A percentile compares a stretch with the other conserved stretches of the same genome.
These are phyloP conservation scores for Lachnellula occidentalis DNA, from an alignment of 2,329 filamentous ascomycete genomes.

Conservation along the genomic window DNA sequence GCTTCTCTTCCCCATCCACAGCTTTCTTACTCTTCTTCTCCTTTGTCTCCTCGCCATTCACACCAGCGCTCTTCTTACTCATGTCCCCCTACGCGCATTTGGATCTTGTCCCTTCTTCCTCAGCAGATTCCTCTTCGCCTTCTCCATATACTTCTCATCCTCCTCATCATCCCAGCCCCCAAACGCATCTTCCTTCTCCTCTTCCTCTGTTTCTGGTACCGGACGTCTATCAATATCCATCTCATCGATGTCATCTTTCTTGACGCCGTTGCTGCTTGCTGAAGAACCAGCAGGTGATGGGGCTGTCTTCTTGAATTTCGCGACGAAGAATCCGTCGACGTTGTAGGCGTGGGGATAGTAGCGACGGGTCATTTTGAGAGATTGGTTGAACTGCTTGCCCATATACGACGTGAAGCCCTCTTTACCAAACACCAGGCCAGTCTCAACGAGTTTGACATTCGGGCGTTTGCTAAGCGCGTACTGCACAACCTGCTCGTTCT, in stretches of 20 bases:
- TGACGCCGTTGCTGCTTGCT: conserved; percentile 20
- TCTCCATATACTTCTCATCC: conserved; percentile 65
- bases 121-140: conserved; percentile 68
- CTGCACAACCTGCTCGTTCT: conserved; percentile 89
- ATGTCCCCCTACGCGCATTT: conserved; percentile 42
- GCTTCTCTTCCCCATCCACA: no score
- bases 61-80: conserved; percentile 12
- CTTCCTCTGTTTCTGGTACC: conserved; percentile 30
- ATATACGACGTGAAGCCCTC: conserved; percentile 88
- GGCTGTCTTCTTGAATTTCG: conserved; percentile 91
- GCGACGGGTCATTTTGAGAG: conserved; percentile 73
- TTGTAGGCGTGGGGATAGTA: conserved; percentile 93
- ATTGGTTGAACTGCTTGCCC: conserved; percentile 86
- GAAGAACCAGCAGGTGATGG: conserved; percentile 56
- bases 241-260: conserved; percentile 34
- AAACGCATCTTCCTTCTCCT: conserved; percentile 49
- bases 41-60: conserved; percentile 1
- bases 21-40: background rate
- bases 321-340: conserved; percentile 97
- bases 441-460: conserved; percentile 90
- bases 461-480: conserved; percentile 88
- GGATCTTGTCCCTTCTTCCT: conserved; percentile 71
- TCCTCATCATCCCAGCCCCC: conserved; percentile 70
- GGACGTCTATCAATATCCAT: conserved; percentile 63
- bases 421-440: conserved; percentile 82